Conservation (phyloP, 257 asterid species). For the Solanum pimpinellifolium region DNA sequence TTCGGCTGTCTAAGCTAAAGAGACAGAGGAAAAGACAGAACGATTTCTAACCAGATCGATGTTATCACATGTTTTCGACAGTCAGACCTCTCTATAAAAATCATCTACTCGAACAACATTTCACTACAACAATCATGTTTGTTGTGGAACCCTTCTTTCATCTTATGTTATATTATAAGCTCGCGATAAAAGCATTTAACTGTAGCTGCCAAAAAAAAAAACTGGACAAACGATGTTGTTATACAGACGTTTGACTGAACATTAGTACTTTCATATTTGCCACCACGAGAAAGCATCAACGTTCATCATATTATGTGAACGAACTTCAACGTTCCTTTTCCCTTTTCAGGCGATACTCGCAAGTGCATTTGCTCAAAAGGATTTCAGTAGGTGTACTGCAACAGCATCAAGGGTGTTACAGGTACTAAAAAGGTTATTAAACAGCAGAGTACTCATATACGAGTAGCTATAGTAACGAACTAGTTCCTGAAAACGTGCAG, state of each 20-base stretch:
- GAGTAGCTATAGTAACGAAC: background rate
- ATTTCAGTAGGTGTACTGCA: conserved; percentile 30
- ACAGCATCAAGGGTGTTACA: conserved; percentile 57
- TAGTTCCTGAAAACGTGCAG: conserved; percentile 17
- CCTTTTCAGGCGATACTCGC: conserved; percentile 55
- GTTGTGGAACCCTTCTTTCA: background rate
- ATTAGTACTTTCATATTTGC: background rate
- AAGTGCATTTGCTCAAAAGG: conserved; percentile 57
- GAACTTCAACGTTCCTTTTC: background rate
- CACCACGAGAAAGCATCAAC: background rate
- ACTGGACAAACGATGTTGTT: background rate
- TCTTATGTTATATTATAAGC: background rate
- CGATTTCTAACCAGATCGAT: background rate
- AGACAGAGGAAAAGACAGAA: background rate
- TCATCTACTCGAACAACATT: background rate
- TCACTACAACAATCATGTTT: background rate
- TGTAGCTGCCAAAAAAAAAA: background rate
- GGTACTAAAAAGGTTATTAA: conserved; percentile 10
- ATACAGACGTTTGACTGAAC: background rate
- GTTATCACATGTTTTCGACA: background rate
- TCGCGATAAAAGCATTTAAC: background rate
- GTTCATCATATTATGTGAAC: background rate
- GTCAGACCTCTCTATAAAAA: background rate
- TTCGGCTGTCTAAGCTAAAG: background rate
- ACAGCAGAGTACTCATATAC: background rate